Base-by-base conservation (phyloP, 1,284 basidiomycete genomes). In the Porogramme epimiltina region DNA sequence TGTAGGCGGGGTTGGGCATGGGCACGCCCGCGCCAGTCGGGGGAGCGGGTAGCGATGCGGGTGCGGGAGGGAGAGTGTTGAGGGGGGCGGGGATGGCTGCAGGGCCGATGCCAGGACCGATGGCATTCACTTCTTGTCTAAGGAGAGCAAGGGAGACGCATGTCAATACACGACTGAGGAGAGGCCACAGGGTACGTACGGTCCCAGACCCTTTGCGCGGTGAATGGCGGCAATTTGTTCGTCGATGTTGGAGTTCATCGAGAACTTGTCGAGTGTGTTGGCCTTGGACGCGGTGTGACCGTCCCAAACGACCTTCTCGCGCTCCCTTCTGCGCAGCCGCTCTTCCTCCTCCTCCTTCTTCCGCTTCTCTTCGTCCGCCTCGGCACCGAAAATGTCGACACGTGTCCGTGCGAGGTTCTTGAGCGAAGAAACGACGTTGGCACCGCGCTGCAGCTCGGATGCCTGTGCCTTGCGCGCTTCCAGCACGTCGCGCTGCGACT, bases 221-320 rank as follows among this genome's bases (percentile, higher is more conserved):
- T 95, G 93, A 54, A 96, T 91, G 42, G 93, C 92, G 39, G 92
- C 91, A 69, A 97, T 96, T 69, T 96, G 93, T 66, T 96, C 93
- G 73, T 97, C 93, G 66, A 96, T 86, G 67, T 91, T 93, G 74
- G 91, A 93, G 59, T 89, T 89, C 15, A 86, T 86, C 51, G 93
- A 93, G 77, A 89, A 98, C 61, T 92, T 93, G 76, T 93, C 87
- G 64, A 94, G 77, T 1, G 92, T 95, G 63, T 85, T 85, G 41
- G 87, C 86, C 70, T 94, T 95, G 45, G 91, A 90, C 44, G 91
- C 89, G 2, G 93, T 94, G 70, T 96, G 94, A 64, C 94, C 95
- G 70, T 97, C 94, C 94, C 95, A 97, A 52, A 95, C 89, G 59
- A 92, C 89, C 70, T 91, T 95, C 72, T 95, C 94, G 67, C 85